Percentiles rank a stretch among this genome's conserved stretches.
Conservation (phyloP, 2,329 filamentous ascomycete genomes). For the Aspergillus intermedius region DNA sequence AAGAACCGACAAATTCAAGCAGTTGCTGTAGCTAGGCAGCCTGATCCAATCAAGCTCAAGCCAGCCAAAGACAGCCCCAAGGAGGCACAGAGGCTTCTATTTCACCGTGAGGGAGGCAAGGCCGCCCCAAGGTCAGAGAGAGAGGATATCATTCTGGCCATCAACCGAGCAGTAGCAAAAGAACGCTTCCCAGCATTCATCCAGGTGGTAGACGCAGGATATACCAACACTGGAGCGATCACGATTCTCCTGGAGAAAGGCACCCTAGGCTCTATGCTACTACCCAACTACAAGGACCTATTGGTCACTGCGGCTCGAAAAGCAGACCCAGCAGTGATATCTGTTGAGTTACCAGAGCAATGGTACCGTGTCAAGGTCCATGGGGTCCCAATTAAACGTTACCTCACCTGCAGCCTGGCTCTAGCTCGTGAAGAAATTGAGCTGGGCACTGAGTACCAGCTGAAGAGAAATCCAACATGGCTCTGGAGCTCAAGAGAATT, state of each 20-base stretch:
- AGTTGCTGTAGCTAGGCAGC: not conserved
- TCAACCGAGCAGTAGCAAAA: not conserved
- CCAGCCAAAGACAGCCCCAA: not conserved
- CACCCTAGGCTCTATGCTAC: not conserved
- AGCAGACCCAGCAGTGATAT: not conserved
- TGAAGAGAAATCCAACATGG: not conserved
- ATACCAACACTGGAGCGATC: not conserved
- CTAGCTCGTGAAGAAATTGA: not conserved
- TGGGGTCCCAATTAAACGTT: not conserved
- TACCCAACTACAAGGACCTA: not conserved
- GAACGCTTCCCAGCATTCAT: not conserved
- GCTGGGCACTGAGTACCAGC: not conserved
- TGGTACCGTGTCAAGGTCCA: not conserved
- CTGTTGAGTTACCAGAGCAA: not conserved
- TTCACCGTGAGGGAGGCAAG: not conserved
- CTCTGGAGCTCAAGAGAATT: not conserved
- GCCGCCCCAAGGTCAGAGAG: not conserved
- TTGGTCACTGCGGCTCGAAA: not conserved
- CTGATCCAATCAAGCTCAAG: not conserved
- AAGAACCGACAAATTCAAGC: not conserved
- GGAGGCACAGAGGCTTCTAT: not conserved
- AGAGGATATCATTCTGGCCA: not conserved
- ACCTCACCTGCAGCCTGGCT: not conserved
- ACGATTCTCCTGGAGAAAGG: not conserved
- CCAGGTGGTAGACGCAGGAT: not conserved